Base-by-base conservation (phyloP, 176 grass and related monocot genomes). In the Bothriochloa decipiens region DNA sequence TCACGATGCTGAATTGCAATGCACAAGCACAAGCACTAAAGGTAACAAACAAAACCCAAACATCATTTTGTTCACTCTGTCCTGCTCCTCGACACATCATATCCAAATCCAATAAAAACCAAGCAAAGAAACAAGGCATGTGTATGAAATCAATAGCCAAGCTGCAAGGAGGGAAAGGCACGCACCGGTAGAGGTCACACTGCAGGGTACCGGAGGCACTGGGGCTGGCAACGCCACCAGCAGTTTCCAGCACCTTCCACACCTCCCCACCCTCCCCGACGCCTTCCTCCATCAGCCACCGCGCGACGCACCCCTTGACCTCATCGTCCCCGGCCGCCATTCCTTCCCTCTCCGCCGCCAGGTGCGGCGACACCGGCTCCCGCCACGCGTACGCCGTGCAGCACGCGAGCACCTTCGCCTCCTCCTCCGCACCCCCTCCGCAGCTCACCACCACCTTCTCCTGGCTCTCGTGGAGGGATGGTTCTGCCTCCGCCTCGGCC, bases 201-300 rank as follows among this genome's bases (percentile, higher is more conserved):
- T 98, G 93, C 53, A 98, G 89, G 20, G 83, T 93, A 36, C 96
- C 96, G 0, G 87, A 93, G 9, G 93, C 80, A 22, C 93, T 87
- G 4, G 95, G 93, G 83, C 96, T 98, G 7, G 93, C 91, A 7
- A 92, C 96, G 23, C 91, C 96, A 17, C 96, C 96, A 17, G 96
- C 96, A 0, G 96, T 93, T 82, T 98, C 96, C 46, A 98, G 75
- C 72, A 98, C n/a, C 83, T 90, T 95, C 92, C 96, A 98, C 65
- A 88, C 80, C 23, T 73, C 72, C 26, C 68, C 82, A 68, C 77
- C 80, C 28, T 75, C 60, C 61, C 22, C 61, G 23, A 25, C 60
- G 33, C 73, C 82, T 16, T 84, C 82, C 39, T 84, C 82, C 39
- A 72, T 6, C 76, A 98, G 83, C 85, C 81, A 95, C 76, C 57